phyloP scores from a whole-genome alignment of 495 filamentous ascomycete genomes.

The Penicillium ucsense region DNA sequence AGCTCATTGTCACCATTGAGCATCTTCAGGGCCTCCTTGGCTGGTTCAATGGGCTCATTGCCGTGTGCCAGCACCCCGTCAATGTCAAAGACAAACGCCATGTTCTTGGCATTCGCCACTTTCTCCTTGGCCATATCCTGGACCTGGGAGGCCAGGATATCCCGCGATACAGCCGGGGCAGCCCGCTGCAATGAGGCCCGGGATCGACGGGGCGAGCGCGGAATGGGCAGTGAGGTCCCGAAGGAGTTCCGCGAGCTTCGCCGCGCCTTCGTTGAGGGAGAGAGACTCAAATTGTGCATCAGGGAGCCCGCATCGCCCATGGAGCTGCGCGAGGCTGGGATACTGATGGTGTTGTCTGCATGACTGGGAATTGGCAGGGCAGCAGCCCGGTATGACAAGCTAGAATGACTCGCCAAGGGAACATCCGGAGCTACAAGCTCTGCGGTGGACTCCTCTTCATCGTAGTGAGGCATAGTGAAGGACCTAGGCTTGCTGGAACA shows the following conservation, averaged over 20 bases:
- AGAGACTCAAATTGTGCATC: constrained; percentile 64
- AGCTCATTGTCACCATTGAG: constrained; percentile 81
- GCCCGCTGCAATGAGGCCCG: constrained; percentile 48
- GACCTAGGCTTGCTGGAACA: too few relatives aligned
- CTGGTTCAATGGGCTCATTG: constrained; percentile 69
- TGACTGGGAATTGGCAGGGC: constrained; percentile 42
- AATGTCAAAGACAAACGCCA: constrained; percentile 89
- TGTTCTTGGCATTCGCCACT: constrained; percentile 53
- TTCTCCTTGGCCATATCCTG: constrained; percentile 64
- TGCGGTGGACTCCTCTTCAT: constrained; percentile 45
- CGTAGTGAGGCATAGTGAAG: constrained; percentile 40
- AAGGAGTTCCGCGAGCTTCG: constrained; percentile 72
- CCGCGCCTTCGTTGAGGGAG: constrained; percentile 57
- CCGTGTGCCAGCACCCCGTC: constrained; percentile 82
- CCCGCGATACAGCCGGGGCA: constrained; percentile 45
- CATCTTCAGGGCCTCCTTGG: constrained; percentile 73
- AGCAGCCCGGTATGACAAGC: background rate
- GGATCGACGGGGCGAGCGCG: constrained; percentile 58
- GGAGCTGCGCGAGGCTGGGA: constrained; percentile 60
- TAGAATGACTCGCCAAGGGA: constrained; percentile 12
- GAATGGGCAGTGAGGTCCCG: constrained; percentile 67
- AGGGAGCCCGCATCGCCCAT: constrained; percentile 58
- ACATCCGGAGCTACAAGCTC: constrained; percentile 15
- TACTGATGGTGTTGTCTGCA: constrained; percentile 50
- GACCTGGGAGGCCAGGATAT: constrained; percentile 62